Percentiles rank a stretch among this genome's conserved stretches.
Evolutionary conservation across 78 protist species (phyloP).

Genomic region (Anaeramoeba ignava): DNA sequence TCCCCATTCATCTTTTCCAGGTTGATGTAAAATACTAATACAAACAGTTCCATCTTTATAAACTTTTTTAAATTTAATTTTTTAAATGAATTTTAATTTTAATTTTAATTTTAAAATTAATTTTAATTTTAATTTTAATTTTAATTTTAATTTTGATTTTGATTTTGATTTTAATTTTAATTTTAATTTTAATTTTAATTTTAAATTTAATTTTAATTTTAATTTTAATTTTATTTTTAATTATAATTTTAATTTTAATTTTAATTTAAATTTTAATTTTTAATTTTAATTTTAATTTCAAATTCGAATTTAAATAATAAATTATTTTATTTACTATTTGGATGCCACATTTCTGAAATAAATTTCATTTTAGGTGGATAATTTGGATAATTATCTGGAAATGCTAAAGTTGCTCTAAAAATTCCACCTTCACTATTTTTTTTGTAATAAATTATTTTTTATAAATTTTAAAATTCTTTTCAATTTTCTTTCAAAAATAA

Average conservation of each 20-base stretch:
- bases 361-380: slow-evolving; percentile 77
- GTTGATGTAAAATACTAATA: slow-evolving; percentile 82
- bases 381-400: slow-evolving; percentile 64
- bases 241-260: too few species aligned
- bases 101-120: background rate
- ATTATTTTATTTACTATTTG: slow-evolving; percentile 60
- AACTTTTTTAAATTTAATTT: slow-evolving; percentile 52
- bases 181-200: too few species aligned
- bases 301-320: too few species aligned
- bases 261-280: too few species aligned
- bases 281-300: too few species aligned
- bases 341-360: slow-evolving; percentile 67
- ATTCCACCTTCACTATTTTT: slow-evolving; percentile 82
- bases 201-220: too few species aligned
- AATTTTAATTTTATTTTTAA: too few species aligned
- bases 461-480: background rate
- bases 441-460: slow-evolving; percentile 7
- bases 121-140: too few species aligned
- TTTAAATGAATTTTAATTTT: background rate
- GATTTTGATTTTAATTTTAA: too few species aligned
- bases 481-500: background rate
- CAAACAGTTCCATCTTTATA: slow-evolving; percentile 77
- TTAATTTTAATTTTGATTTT: too few species aligned
- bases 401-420: slow-evolving; percentile 52
- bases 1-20: slow-evolving; percentile 79